Conservation (phyloP, 2,329 filamentous ascomycete species). For the Elsinoe arachidis region DNA sequence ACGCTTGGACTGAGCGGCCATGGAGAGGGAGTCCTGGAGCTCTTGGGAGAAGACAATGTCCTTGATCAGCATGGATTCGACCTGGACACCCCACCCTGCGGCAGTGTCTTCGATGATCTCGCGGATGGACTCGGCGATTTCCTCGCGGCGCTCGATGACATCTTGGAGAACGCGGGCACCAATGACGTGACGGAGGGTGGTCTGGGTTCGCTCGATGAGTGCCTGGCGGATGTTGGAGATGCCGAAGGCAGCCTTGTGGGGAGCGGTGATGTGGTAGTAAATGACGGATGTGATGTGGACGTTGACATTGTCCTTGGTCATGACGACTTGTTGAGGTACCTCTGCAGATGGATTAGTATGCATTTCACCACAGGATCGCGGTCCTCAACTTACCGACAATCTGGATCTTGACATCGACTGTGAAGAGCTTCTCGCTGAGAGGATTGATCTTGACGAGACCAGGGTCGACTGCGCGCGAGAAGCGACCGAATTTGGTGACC, state of each 20-base stretch:
- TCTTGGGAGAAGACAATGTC: constrained; percentile 97
- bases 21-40: constrained; percentile 89
- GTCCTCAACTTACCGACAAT: constrained; percentile 55
- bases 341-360: constrained; percentile 38
- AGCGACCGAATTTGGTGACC: constrained; percentile 89
- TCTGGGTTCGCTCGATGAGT: constrained; percentile 96
- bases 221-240: constrained; percentile 91
- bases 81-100: constrained; percentile 84
- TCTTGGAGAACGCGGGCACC: constrained; percentile 93
- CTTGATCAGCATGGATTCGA: constrained; percentile 98
- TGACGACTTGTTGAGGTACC: constrained; percentile 92
- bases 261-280: constrained; percentile 95
- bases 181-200: constrained; percentile 91
- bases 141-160: constrained; percentile 95
- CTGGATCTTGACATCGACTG: constrained; percentile 98
- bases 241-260: constrained; percentile 94
- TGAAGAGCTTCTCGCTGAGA: constrained; percentile 77
- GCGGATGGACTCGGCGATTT: constrained; percentile 87
- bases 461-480: constrained; percentile 92
- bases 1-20: constrained; percentile 97
- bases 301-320: constrained; percentile 99
- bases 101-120: constrained; percentile 98
- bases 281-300: constrained; percentile 92
- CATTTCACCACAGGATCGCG: not conserved
- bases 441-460: constrained; percentile 97